Base-by-base conservation (phyloP, 495 filamentous ascomycete genomes). In the Podospora anserina region DNA sequence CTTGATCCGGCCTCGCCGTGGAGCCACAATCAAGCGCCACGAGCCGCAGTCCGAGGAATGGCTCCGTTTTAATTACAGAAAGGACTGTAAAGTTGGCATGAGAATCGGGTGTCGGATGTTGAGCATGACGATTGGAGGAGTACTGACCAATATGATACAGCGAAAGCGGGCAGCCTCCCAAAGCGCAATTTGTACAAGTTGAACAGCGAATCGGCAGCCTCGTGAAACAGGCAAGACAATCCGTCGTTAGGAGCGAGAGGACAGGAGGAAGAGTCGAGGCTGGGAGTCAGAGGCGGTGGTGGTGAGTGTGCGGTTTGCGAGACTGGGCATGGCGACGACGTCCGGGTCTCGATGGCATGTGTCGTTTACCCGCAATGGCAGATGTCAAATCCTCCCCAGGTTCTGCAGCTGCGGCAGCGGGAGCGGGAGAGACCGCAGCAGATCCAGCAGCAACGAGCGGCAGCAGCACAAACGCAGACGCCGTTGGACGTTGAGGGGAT, bases 61-160 rank as follows among this genome's bases (percentile, higher is more conserved):
- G 54, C 65, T 57, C 69, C 64, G 53, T 27, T 76, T 68, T 75
- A 70, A 79, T 78, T 79, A 81, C 75, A 75, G 70, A 49, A 49
- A 76, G 68, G 56, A 76, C 79, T 77, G 66, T 64, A 66, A 65
- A 61, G 64, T 69, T 70, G 70, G 74, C 71, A 75, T 76, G 70
- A 81, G 79, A 69, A 20, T 49, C 13, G 1, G 23, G 23, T 3
- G 39, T 49, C 39, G 2, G 39, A 49, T 49, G 39, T 18, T 49
- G 39, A 49, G 39, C 39, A 49, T 49, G 39, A 49, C 39, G 68
- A 79, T 78, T 82, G 78, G 80, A 79, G 62, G 75, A 67, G 63
- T 66, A 82, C 82, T 82, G 78, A 84, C 82, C 81, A 83, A 82
- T 84, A 83, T 84, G 78, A 81, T 81, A 84, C 79, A 82, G 74